Evolutionary conservation across 169 alveolate genomes (phyloP).

Genomic region (Miamiensis avidus): DNA sequence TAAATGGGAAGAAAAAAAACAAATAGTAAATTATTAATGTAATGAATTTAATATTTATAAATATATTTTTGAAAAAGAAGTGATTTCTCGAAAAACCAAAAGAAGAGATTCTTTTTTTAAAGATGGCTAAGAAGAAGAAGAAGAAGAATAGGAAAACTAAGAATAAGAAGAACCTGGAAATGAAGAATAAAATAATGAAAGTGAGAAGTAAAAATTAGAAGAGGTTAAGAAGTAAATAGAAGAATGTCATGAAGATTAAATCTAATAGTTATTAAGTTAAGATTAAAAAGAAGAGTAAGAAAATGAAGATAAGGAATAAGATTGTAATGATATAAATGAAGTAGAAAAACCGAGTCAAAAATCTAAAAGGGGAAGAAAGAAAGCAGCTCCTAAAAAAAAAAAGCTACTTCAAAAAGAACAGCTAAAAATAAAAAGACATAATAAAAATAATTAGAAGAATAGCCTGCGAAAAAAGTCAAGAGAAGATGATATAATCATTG

Average conservation of each 20-base stretch:
- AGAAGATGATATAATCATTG: too few species aligned
- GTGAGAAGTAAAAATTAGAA: not conserved
- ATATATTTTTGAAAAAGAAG: not conserved
- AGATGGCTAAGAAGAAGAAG: not conserved
- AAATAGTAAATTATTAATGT: not conserved
- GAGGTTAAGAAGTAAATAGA: not conserved
- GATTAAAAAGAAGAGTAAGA: not conserved
- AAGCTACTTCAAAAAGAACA: not conserved
- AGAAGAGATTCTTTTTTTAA: not conserved
- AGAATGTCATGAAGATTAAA: too few species aligned
- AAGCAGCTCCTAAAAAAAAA: not conserved
- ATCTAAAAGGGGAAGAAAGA: not conserved
- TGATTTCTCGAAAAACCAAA: not conserved
- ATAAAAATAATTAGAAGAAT: too few species aligned
- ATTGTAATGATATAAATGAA: not conserved
- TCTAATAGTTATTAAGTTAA: too few species aligned
- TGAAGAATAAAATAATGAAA: not conserved
- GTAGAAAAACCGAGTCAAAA: not conserved
- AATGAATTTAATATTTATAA: too few species aligned
- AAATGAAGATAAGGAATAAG: not conserved
- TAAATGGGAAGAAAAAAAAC: not conserved
- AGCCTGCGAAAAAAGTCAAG: too few species aligned
- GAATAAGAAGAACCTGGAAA: not conserved
- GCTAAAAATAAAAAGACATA: too few species aligned
- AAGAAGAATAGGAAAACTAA: not conserved